phyloP scores from a whole-genome alignment of 345 rosid genomes.

The Hibiscus trionum region DNA sequence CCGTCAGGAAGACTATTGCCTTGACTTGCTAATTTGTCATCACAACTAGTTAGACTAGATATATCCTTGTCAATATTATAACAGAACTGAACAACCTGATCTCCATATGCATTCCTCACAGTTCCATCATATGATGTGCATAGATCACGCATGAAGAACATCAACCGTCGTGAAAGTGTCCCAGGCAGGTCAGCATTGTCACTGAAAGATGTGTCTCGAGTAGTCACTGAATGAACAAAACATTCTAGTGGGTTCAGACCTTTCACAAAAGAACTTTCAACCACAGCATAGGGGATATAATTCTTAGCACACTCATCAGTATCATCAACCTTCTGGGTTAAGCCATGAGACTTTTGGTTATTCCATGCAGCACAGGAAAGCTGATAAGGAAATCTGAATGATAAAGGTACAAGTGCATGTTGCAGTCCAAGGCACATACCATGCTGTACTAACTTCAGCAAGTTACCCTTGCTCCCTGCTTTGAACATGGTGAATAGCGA shows the following conservation, averaged over 20 bases:
- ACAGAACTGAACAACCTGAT: constrained; percentile 67
- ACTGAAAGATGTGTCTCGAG: constrained; percentile 74
- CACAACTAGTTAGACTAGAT: not conserved
- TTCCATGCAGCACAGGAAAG: constrained; percentile 72
- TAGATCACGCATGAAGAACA: constrained; percentile 87
- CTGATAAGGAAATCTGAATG: constrained; percentile 69
- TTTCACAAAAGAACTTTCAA: constrained; percentile 57
- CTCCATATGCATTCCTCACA: constrained; percentile 71
- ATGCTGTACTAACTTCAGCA: constrained; percentile 73
- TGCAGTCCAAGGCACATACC: constrained; percentile 88
- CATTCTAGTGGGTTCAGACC: constrained; percentile 82
- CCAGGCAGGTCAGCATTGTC: constrained; percentile 98
- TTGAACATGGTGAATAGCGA: constrained; percentile 71
- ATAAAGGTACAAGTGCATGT: constrained; percentile 63
- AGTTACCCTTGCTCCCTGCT: constrained; percentile 92
- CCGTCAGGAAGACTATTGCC: constrained; percentile 17
- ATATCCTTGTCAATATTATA: constrained; percentile 32
- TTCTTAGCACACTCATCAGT: constrained; percentile 35
- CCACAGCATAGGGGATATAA: constrained; percentile 66
- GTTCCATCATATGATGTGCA: constrained; percentile 76
- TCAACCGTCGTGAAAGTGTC: constrained; percentile 61
- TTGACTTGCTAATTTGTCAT: not conserved
- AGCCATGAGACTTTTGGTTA: constrained; percentile 23
- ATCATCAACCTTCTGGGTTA: constrained; percentile 19
- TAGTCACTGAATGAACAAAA: constrained; percentile 80